Conservation (phyloP, 140 eudicot genomes). For the Senecio squalidus region DNA sequence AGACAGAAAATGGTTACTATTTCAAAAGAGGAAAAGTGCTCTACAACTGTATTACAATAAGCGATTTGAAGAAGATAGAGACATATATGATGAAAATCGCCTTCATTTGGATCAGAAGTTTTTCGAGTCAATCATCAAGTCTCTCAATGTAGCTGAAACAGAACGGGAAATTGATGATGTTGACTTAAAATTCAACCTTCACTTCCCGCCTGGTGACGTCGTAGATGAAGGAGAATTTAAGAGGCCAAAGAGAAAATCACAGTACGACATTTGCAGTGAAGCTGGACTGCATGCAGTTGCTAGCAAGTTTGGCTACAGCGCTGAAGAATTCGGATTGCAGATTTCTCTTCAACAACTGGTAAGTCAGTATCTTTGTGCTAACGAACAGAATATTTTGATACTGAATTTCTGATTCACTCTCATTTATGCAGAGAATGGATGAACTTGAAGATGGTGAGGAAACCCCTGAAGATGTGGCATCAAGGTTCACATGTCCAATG, state of each 20-base stretch:
- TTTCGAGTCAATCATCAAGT: constrained; percentile 54
- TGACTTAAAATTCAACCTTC: constrained; percentile 62
- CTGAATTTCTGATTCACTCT: neutral
- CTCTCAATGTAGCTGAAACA: constrained; percentile 57
- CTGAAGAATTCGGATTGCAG: constrained; percentile 66
- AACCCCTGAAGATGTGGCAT: constrained; percentile 68
- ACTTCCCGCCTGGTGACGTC: constrained; percentile 73
- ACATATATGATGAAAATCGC: constrained; percentile 54
- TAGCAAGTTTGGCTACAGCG: constrained; percentile 60
- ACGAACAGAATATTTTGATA: neutral
- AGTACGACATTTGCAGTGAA: constrained; percentile 50
- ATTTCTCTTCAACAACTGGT: constrained; percentile 67
- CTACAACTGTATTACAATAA: constrained; percentile 51
- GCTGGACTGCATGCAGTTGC: constrained; percentile 69
- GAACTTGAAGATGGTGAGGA: constrained; percentile 59
- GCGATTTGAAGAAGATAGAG: constrained; percentile 61
- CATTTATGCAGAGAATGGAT: constrained; percentile 49
- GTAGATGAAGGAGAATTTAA: constrained; percentile 66
- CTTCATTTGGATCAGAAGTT: constrained; percentile 45
- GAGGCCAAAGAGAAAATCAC: constrained; percentile 68
- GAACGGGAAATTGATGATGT: constrained; percentile 84
- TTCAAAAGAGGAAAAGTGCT: constrained; percentile 78
- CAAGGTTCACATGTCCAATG: constrained; percentile 47
- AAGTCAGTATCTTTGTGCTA: neutral
- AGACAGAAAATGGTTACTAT: constrained; percentile 67